Evolutionary conservation across 1,139 yeast genomes (phyloP).

Genomic region (Spathaspora sp.): DNA sequence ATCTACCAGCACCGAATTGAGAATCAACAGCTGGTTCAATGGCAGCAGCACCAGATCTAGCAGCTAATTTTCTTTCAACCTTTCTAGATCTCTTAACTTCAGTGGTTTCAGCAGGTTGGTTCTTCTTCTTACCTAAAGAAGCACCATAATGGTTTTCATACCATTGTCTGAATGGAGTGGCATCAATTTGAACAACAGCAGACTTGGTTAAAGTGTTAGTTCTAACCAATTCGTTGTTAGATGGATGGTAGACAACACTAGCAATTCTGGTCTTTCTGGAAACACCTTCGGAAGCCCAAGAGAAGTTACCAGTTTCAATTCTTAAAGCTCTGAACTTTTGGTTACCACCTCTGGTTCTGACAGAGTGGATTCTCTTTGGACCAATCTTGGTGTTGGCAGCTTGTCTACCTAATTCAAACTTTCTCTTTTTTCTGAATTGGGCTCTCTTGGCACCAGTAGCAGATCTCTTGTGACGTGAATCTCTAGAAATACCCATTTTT

Average conservation of each 20-base stretch:
- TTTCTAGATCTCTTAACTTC: constrained; percentile 70
- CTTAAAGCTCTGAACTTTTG: constrained; percentile 99
- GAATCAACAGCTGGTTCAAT: constrained; percentile 88
- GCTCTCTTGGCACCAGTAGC: constrained; percentile 99
- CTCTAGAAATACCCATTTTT: constrained; percentile 99
- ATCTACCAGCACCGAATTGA: constrained; percentile 98
- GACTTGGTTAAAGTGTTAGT: constrained; percentile 99
- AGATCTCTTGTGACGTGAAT: constrained; percentile 99
- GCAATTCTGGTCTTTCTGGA: constrained; percentile 99
- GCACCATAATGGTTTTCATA: constrained; percentile 98
- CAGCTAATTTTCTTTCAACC: constrained; percentile 87
- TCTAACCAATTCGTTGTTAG: constrained; percentile 99
- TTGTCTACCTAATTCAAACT: constrained; percentile 99
- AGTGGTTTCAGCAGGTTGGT: constrained; percentile 44
- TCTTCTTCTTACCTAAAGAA: constrained; percentile 82
- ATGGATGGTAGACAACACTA: constrained; percentile 98
- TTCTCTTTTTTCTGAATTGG: constrained; percentile 99
- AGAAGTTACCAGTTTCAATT: constrained; percentile 99
- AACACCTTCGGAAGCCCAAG: constrained; percentile 99
- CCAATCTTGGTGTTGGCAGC: constrained; percentile 99
- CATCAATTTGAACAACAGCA: constrained; percentile 99
- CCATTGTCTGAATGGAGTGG: constrained; percentile 99
- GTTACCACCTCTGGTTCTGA: constrained; percentile 99
- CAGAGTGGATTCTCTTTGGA: constrained; percentile 97
- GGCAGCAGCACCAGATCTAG: constrained; percentile 83